These are phyloP conservation scores for Melastoma candidum DNA, from an alignment of 441 rosid genomes.

Conservation along the genomic window DNA sequence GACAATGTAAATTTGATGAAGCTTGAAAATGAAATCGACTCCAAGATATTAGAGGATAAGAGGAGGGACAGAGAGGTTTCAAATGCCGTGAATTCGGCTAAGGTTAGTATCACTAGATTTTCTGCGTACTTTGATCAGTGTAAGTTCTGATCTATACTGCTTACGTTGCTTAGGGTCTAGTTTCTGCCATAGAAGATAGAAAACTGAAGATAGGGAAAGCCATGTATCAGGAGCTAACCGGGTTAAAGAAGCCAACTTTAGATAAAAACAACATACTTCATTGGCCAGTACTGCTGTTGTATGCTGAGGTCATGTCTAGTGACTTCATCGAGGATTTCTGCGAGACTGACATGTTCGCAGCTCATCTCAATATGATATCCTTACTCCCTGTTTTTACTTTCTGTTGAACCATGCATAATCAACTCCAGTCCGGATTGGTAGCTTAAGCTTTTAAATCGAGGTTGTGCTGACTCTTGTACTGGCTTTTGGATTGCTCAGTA, in stretches of 20 bases:
- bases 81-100: slow-evolving; percentile 46
- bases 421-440: background rate
- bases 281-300: slow-evolving; percentile 87
- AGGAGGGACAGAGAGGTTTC: slow-evolving; percentile 47
- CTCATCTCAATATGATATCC: slow-evolving; percentile 93
- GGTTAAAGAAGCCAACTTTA: slow-evolving; percentile 60
- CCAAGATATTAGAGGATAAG: slow-evolving; percentile 48
- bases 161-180: slow-evolving; percentile 36
- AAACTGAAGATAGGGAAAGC: slow-evolving; percentile 75
- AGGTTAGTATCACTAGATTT: slow-evolving; percentile 29
- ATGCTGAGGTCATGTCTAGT: slow-evolving; percentile 88
- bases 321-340: slow-evolving; percentile 88
- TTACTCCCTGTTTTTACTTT: slow-evolving; percentile 1
- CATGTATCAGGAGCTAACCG: slow-evolving; percentile 64
- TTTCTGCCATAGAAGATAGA: slow-evolving; percentile 57
- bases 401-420: background rate
- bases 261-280: slow-evolving; percentile 69
- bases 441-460: background rate
- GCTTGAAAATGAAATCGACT: slow-evolving; percentile 41
- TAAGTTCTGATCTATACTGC: slow-evolving; percentile 1
- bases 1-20: slow-evolving; percentile 63
- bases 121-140: no score
- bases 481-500: no score
- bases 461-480: background rate
- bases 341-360: slow-evolving; percentile 70